Base-by-base conservation (phyloP, 2,329 filamentous ascomycete species). In the Aspergillus udagawae region DNA sequence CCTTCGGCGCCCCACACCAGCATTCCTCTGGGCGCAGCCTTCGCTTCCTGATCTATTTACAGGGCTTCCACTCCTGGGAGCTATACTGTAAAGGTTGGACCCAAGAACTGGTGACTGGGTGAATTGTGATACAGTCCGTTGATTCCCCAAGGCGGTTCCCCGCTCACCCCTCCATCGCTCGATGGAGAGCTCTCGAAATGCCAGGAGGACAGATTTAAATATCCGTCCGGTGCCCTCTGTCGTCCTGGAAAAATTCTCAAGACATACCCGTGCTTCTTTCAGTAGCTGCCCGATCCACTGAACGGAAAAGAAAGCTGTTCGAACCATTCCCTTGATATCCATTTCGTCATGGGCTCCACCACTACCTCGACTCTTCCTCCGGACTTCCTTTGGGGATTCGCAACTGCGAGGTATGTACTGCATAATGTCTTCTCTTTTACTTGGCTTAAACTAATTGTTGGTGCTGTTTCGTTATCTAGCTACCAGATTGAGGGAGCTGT, bases 401-500 rank as follows among this genome's bases (percentile, higher is more conserved):
- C 89, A 67, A 92, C 89, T 42, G 89, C 89, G 60, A 81, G 85
- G 86, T 89, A 76, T 60, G 38, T 50, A 14, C 6, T 17, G 20
- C 8, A 28, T 29, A 9, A 9, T 42, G 47, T 38, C 10, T 23
- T 5, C 3, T 29, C 25, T 32, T 29, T 12, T 2, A 17, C 12
- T 14, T 29, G 32, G 51, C 53, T 59, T 57, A n/a, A 41, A 23
- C 12, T 20, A 35, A 56, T 25, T n/a, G 5, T 50, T 12, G 29
- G 0, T 4, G 4, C 32, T 23, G 23, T 25, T n/a, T 35, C 7
- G 27, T 35, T n/a, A 42, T 41, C 32, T 70, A 94, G 91, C 71
- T 95, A 94, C 79, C 91, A 96, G 73, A 89, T 96, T 65, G 91
- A 96, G 79, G 91, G 91, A 57, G 86, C 86, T 50, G 80, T 82